These are phyloP conservation scores for Polygonum maritimum DNA, from an alignment of 148 eudicot species.

Conservation along the genomic window DNA sequence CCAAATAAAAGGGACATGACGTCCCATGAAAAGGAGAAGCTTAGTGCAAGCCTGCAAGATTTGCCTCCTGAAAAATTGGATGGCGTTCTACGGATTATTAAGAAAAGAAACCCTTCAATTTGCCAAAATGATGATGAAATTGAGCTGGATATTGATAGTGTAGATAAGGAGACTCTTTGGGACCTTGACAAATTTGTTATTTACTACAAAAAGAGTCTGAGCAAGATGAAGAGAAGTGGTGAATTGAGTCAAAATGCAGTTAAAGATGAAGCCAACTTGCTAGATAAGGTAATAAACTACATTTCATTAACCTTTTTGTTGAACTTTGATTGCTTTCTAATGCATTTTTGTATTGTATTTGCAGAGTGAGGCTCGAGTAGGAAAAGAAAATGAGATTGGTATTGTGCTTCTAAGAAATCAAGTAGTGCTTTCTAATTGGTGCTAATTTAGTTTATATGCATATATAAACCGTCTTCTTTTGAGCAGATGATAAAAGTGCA, in stretches of 20 bases:
- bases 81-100: conserved; percentile 75
- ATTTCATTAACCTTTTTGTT: not conserved
- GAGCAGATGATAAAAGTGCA: not conserved
- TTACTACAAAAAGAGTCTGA: conserved; percentile 67
- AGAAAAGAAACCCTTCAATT: conserved; percentile 71
- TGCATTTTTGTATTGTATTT: not conserved
- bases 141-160: conserved; percentile 9
- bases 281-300: conserved; percentile 32
- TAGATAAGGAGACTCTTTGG: conserved; percentile 89
- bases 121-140: conserved; percentile 68
- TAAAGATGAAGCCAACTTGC: conserved; percentile 25
- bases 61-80: conserved; percentile 89
- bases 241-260: conserved; percentile 37
- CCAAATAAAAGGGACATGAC: conserved; percentile 88
- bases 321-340: not conserved
- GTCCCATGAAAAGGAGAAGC: conserved; percentile 80
- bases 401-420: not conserved
- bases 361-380: not conserved
- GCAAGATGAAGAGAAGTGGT: conserved; percentile 66
- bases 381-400: not conserved
- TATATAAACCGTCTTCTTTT: not conserved
- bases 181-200: conserved; percentile 92
- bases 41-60: conserved; percentile 74
- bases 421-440: not conserved
- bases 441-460: not conserved